A percentile compares a stretch with the other conserved stretches of the same genome.
Evolutionary conservation across 257 asterid genomes (phyloP).

Genomic region (Solanum chmielewskii): DNA sequence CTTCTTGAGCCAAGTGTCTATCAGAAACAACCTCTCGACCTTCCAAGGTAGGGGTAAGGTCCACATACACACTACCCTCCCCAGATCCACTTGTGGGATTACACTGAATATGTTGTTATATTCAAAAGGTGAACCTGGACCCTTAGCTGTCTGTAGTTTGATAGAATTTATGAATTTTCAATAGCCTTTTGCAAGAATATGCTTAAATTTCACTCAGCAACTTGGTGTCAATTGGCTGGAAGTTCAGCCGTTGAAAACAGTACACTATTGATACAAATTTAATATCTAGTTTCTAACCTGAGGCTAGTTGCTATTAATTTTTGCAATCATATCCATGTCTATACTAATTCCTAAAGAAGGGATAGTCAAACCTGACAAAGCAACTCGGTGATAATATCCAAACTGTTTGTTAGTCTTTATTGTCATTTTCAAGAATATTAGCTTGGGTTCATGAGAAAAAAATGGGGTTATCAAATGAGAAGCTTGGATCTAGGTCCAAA

Average conservation of each 20-base stretch:
- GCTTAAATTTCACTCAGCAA: neutral
- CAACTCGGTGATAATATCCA: neutral
- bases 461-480: constrained; percentile 29
- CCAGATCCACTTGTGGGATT: neutral
- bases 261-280: neutral
- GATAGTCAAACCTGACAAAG: neutral
- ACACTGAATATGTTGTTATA: neutral
- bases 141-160: neutral
- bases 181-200: neutral
- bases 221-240: neutral
- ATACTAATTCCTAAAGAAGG: neutral
- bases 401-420: neutral
- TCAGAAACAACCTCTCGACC: neutral
- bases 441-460: constrained; percentile 19
- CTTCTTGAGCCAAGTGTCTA: neutral
- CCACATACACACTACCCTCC: neutral
- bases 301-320: neutral
- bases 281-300: neutral
- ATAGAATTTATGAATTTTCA: neutral
- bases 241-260: neutral
- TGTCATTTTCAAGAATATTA: constrained; percentile 2
- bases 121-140: neutral
- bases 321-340: neutral
- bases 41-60: neutral
- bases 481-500: constrained; percentile 28